These are phyloP conservation scores for Lipomyces sp. DNA, from an alignment of 805 yeast species.

Conservation along the genomic window DNA sequence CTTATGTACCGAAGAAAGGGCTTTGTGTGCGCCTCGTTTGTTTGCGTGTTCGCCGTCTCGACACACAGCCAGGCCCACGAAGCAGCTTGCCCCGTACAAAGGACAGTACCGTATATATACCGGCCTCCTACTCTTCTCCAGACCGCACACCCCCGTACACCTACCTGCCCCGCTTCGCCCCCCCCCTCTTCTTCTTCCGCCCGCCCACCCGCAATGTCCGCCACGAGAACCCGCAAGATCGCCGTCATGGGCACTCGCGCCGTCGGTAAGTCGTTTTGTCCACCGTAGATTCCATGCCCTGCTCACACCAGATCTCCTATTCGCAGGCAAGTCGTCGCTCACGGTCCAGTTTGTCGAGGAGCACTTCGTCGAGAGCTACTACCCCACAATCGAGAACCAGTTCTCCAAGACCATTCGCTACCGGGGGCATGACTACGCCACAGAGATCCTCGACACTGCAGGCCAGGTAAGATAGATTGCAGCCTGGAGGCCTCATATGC, in stretches of 20 bases:
- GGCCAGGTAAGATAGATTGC: slow-evolving; percentile 44
- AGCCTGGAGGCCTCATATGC: background rate
- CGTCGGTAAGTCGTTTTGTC: slow-evolving; percentile 53
- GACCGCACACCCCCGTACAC: too few relatives aligned
- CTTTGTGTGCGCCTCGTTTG: too few relatives aligned
- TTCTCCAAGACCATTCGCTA: slow-evolving; percentile 66
- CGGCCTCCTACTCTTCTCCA: too few relatives aligned
- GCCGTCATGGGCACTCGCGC: slow-evolving; percentile 86
- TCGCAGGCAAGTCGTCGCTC: slow-evolving; percentile 69
- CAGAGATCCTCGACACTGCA: slow-evolving; percentile 87
- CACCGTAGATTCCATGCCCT: background rate
- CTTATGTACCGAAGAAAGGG: too few relatives aligned
- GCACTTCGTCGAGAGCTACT: slow-evolving; percentile 82
- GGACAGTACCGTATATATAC: too few relatives aligned
- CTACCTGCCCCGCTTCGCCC: too few relatives aligned
- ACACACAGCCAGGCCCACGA: background rate
- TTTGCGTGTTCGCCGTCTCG: background rate
- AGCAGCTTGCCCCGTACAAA: too few relatives aligned
- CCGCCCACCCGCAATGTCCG: too few relatives aligned
- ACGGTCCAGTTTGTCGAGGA: slow-evolving; percentile 83
- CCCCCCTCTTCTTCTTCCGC: too few relatives aligned
- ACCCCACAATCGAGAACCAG: slow-evolving; percentile 88
- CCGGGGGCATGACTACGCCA: slow-evolving; percentile 69
- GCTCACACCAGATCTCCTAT: background rate
- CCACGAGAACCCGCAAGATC: slow-evolving; percentile 59